A percentile compares a stretch with the other conserved stretches of the same genome.
These are phyloP conservation scores for Nadsonia fulvescens DNA, from an alignment of 805 yeast genomes.

Conservation along the genomic window DNA sequence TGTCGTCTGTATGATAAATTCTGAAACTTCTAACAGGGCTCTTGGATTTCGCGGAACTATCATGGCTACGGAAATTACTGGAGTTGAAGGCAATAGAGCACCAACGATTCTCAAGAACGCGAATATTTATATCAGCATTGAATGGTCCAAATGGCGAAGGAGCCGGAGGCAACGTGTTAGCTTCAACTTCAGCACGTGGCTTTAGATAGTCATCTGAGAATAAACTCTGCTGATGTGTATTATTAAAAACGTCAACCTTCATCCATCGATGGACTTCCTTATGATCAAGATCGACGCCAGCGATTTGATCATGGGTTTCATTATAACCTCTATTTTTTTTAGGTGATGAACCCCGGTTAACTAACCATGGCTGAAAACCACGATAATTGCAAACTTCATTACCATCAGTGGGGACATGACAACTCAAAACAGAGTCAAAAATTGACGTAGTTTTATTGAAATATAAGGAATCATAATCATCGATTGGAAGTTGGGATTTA, in stretches of 20 bases:
- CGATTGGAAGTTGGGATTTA: too few relatives aligned
- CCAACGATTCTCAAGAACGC: conserved; percentile 41
- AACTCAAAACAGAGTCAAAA: conserved; percentile 9
- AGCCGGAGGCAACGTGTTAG: too few relatives aligned
- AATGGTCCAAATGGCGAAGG: too few relatives aligned
- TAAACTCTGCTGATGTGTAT: conserved; percentile 2
- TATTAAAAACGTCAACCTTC: too few relatives aligned
- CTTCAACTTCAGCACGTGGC: conserved; percentile 29
- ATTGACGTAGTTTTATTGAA: conserved; percentile 3
- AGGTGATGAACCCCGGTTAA: too few relatives aligned
- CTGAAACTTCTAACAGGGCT: not conserved
- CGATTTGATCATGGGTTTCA: conserved; percentile 15
- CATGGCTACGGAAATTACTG: conserved; percentile 20
- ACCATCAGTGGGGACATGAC: conserved; percentile 26
- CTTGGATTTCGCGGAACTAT: conserved; percentile 22
- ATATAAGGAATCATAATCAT: too few relatives aligned
- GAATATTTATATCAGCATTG: conserved; percentile 41
- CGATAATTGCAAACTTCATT: conserved; percentile 35
- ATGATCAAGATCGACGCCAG: too few relatives aligned
- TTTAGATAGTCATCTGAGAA: conserved; percentile 3
- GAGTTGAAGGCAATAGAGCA: conserved; percentile 47
- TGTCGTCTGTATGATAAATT: conserved; percentile 1
- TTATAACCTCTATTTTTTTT: conserved; percentile 9
- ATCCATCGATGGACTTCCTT: too few relatives aligned
- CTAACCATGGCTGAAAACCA: conserved; percentile 30